Evolutionary conservation across 2,329 filamentous ascomycete genomes (phyloP).

Genomic region (Curvularia spicifera): DNA sequence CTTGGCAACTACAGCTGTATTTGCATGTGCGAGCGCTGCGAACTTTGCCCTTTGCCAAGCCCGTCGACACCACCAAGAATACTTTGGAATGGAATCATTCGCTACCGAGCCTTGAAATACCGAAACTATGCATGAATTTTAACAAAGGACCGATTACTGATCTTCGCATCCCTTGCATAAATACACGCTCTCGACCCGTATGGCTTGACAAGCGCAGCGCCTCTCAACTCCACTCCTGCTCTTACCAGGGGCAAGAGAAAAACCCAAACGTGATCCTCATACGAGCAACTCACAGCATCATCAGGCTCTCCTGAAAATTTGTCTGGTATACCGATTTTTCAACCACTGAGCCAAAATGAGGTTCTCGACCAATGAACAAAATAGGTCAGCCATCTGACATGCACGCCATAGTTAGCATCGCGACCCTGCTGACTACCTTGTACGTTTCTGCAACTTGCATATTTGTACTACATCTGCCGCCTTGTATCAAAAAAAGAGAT

Average conservation of each 20-base stretch:
- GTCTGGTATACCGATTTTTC: background rate
- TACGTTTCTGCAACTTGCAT: background rate
- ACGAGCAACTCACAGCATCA: background rate
- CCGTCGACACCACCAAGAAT: background rate
- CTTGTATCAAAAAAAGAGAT: background rate
- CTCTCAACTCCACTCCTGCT: background rate
- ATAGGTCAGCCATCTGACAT: background rate
- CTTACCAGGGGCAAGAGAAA: background rate
- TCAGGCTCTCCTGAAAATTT: background rate
- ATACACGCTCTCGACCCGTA: background rate
- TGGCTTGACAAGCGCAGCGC: background rate
- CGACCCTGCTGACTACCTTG: background rate
- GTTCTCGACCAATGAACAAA: background rate
- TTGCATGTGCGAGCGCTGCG: background rate
- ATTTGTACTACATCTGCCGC: background rate
- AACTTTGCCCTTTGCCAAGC: background rate
- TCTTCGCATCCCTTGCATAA: background rate
- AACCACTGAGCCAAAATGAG: no score
- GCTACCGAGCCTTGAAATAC: background rate
- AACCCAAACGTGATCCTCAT: background rate
- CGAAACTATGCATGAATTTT: background rate
- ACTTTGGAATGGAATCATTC: background rate
- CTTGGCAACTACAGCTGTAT: background rate
- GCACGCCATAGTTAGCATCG: background rate
- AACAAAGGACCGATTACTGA: background rate